Base-by-base conservation (phyloP, 108 stramenopile genomes). In the Skeletonema menzelii region DNA sequence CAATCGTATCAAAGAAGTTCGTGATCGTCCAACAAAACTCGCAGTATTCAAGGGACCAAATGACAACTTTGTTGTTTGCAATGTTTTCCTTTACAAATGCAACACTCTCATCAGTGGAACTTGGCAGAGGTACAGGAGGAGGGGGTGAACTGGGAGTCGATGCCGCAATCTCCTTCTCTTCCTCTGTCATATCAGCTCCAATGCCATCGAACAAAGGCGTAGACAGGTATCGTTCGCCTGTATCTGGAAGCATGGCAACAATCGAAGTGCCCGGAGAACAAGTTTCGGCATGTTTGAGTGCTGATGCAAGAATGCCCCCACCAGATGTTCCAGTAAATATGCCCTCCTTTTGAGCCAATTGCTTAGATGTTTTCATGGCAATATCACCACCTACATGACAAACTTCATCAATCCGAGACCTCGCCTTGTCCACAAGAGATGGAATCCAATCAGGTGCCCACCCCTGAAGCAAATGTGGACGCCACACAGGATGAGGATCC, bases 391-490 rank as follows among this genome's bases (percentile, higher is more conserved):
- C 57, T 53, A 73, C 53, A 10, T 53, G 63, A 20, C 84, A 22
- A 7, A 73, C 53, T 20, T 85, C 69, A 47, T 89, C 84, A 46
- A 59, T 74, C 11, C 40, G 38, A 30, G 56, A 24, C 15, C 27
- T 26, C 35, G 69, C 85, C 27, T 81, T 53, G 17, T 65, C 73
- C 42, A 88, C 46, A 32, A 88, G 56, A 37, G 56, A 57, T 8
- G 89, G 87, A 70, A 90, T 90, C 46, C 87, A 88, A 66, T 90
- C 89, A 27, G 89, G 40, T 47, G 83, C 75, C 89, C 86, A 82
- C 59, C 89, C 85, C 67, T 85, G 85, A 37, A 67, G 47, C 46
- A 26, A 40, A 60, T 53, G 70, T 12, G 81, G 67, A 27, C 38
- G 12, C 38, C 72, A 82, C 13, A 73, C 81, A 6, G 81, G 81